Evolutionary conservation across 116 monocot genomes (phyloP).

Genomic region (Papilionanthe hybrid): DNA sequence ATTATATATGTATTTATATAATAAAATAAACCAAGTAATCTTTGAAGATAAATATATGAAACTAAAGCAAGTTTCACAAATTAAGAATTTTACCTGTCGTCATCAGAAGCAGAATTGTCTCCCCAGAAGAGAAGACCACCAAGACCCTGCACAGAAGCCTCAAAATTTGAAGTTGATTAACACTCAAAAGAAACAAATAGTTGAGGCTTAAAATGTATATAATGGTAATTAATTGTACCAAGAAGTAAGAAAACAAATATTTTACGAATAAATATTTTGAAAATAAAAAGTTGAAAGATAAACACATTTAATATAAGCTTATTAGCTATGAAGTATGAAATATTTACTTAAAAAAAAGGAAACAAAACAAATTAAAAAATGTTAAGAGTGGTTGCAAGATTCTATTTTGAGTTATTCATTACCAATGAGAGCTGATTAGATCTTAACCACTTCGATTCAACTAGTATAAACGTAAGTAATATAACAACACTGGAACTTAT

Average conservation of each 20-base stretch:
- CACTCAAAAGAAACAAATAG: not conserved
- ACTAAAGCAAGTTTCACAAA: not conserved
- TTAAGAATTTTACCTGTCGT: slow-evolving; percentile 66
- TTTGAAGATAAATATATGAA: not conserved
- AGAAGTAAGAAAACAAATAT: not conserved
- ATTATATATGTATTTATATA: not conserved
- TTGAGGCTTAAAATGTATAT: not conserved
- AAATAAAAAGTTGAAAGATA: not conserved
- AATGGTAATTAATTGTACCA: not conserved
- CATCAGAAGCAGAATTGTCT: slow-evolving; percentile 58
- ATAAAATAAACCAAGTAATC: not conserved
- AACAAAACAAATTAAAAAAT: not conserved
- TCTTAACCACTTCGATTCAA: not conserved
- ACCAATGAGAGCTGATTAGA: not conserved
- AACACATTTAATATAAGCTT: not conserved
- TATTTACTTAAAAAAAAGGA: not conserved
- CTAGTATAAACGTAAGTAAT: not conserved
- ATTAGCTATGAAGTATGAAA: not conserved
- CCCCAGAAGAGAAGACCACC: slow-evolving; percentile 91
- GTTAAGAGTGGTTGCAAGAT: not conserved
- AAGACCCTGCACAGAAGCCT: slow-evolving; percentile 64
- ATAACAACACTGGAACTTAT: not conserved
- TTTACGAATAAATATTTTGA: not conserved
- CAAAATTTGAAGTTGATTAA: slow-evolving; percentile 8
- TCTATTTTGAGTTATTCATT: not conserved